Percentiles rank a stretch among this genome's conserved stretches.
Conservation (phyloP, 495 filamentous ascomycete species). For the Cryomyces minteri region DNA sequence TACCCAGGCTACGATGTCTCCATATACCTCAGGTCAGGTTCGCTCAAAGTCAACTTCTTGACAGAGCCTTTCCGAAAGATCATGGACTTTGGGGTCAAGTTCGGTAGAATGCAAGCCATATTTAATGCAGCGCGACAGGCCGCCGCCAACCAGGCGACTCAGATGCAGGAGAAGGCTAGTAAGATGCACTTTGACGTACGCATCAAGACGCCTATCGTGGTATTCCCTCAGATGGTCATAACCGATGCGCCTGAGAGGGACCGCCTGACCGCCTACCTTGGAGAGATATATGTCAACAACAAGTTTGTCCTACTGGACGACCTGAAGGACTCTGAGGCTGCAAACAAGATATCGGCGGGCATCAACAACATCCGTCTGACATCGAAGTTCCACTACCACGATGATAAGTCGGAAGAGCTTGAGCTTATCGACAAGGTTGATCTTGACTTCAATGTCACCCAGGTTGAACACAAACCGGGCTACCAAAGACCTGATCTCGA, state of each 20-base stretch:
- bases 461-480: slow-evolving; percentile 64
- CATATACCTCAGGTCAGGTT: slow-evolving; percentile 73
- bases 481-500: slow-evolving; percentile 77
- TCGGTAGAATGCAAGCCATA: slow-evolving; percentile 97
- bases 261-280: slow-evolving; percentile 76
- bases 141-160: slow-evolving; percentile 82
- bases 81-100: slow-evolving; percentile 92
- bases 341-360: slow-evolving; percentile 78
- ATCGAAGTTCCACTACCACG: slow-evolving; percentile 69
- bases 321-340: slow-evolving; percentile 45
- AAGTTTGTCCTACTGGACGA: slow-evolving; percentile 70
- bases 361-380: slow-evolving; percentile 84
- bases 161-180: slow-evolving; percentile 74
- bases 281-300: slow-evolving; percentile 94
- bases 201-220: slow-evolving; percentile 84
- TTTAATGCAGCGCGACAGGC: slow-evolving; percentile 94
- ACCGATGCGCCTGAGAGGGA: slow-evolving; percentile 49
- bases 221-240: slow-evolving; percentile 62
- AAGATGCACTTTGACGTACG: slow-evolving; percentile 88
- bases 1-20: slow-evolving; percentile 96
- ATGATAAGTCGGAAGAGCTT: slow-evolving; percentile 58
- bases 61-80: slow-evolving; percentile 98
- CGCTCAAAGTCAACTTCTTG: slow-evolving; percentile 88
- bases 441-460: slow-evolving; percentile 75
- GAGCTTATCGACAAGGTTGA: slow-evolving; percentile 96